phyloP scores from a whole-genome alignment of 2,329 filamentous ascomycete genomes.

The Penicillium frequentans region DNA sequence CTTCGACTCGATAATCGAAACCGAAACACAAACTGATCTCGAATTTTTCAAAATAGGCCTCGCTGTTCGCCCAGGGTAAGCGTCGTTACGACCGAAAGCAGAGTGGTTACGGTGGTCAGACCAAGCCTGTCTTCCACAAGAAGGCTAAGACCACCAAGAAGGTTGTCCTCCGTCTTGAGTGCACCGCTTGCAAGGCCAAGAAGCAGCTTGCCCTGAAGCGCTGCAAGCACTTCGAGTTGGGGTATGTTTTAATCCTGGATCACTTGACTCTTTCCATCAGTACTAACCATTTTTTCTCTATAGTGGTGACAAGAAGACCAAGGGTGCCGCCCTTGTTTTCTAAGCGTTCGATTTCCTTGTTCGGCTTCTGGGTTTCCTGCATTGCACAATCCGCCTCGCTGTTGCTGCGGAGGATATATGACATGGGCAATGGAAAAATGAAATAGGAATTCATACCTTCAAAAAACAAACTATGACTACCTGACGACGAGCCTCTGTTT shows the following conservation, averaged over 20 bases:
- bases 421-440: conserved; percentile 44
- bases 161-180: conserved; percentile 97
- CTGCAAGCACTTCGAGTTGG: conserved; percentile 99
- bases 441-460: conserved; percentile 43
- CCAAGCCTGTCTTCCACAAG: conserved; percentile 99
- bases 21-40: conserved; percentile 9
- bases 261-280: background rate
- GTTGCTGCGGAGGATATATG: conserved; percentile 37
- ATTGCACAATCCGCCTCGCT: conserved; percentile 37
- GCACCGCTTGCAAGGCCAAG: conserved; percentile 97
- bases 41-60: conserved; percentile 59
- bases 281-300: conserved; percentile 44
- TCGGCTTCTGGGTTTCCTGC: conserved; percentile 44
- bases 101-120: conserved; percentile 99
- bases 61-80: conserved; percentile 97
- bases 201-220: conserved; percentile 97
- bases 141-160: conserved; percentile 99
- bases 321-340: conserved; percentile 99
- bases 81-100: conserved; percentile 99
- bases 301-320: conserved; percentile 99
- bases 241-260: conserved; percentile 61
- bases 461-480: conserved; percentile 38
- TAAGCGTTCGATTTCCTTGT: conserved; percentile 63
- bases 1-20: conserved; percentile 16
- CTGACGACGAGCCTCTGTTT: conserved; percentile 30